Evolutionary conservation across 2,329 filamentous ascomycete genomes (phyloP), one percentile per base, ranked within the genome.

Genomic region (Zymoseptoria brevis): DNA sequence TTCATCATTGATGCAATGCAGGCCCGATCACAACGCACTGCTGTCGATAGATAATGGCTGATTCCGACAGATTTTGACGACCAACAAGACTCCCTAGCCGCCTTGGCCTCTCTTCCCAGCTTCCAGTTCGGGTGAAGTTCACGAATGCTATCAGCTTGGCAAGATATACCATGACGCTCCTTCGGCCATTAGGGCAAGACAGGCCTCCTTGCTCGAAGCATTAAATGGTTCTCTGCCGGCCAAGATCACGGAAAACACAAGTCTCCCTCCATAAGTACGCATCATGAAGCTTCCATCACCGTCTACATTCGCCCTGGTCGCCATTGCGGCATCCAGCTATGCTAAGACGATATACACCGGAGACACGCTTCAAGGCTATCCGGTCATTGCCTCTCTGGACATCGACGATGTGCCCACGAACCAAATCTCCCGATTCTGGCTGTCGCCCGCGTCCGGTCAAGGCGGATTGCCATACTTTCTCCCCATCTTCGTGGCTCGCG

Each of bases 401-500:
- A 66, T 75, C 41, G 67, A 68, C 4, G 69, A 74, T 53, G 69
- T 75, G 4, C 74, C 74, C 1, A 59, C 69, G n/a, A 69, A 70
- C 56, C 68, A 69, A 3, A 66, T 75, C 3, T 72, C 72, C 1
- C 68, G 70, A 45, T 75, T 73, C 62, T 75, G 73, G 62, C 62
- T 75, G 48, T 69, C 73, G 24, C 72, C 73, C 19, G 72, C 71
- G 4, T 72, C 74, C 54, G 67, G 74, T 58, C 73, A 75, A 68
- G 73, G 73, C 26, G 74, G 73, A n/a, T 64, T 70, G 8, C 65
- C 70, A 1, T 70, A 75, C 13, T 71, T 74, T 53, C 68, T 75
- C 8, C 73, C 74, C 1, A 67, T 75, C 0, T 69, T 75, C 58
- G 72, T 75, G 7, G 73, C 73, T 19, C 69, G 73, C 9, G 74